phyloP scores from a whole-genome alignment of 2,329 filamentous ascomycete genomes.

The Talaromyces albobiverticillius region DNA sequence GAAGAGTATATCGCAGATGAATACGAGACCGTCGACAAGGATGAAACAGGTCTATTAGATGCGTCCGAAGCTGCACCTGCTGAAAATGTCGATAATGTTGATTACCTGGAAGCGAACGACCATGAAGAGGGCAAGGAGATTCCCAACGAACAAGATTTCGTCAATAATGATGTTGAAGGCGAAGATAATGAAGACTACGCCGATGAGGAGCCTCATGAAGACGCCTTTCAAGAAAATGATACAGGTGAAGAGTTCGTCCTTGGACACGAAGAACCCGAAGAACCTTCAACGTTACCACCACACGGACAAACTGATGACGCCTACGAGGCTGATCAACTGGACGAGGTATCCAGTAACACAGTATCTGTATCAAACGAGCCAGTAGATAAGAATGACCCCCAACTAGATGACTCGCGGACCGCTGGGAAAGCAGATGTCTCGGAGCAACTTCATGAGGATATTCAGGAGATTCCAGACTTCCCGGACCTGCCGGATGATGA shows the following conservation, averaged over 20 bases:
- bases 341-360: constrained; percentile 9
- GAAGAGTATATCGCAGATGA: background rate
- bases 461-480: constrained; percentile 17
- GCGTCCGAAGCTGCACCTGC: constrained; percentile 17
- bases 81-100: constrained; percentile 15
- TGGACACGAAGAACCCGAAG: constrained; percentile 13
- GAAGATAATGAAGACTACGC: constrained; percentile 1
- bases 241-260: constrained; percentile 19
- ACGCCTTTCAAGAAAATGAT: constrained; percentile 11
- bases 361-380: constrained; percentile 9
- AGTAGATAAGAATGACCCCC: constrained; percentile 4
- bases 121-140: background rate
- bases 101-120: constrained; percentile 2
- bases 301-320: constrained; percentile 15
- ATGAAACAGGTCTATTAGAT: background rate
- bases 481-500: constrained; percentile 21
- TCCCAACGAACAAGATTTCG: background rate
- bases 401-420: constrained; percentile 1
- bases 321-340: constrained; percentile 9
- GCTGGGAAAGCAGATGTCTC: background rate
- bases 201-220: constrained; percentile 17
- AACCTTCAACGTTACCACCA: background rate
- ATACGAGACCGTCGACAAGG: constrained; percentile 18
- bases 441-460: constrained; percentile 5
- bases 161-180: background rate